Percentiles rank a stretch among this genome's conserved stretches.
Evolutionary conservation across 2,329 filamentous ascomycete genomes (phyloP).

Genomic region (Phaeomoniella chlamydospora): DNA sequence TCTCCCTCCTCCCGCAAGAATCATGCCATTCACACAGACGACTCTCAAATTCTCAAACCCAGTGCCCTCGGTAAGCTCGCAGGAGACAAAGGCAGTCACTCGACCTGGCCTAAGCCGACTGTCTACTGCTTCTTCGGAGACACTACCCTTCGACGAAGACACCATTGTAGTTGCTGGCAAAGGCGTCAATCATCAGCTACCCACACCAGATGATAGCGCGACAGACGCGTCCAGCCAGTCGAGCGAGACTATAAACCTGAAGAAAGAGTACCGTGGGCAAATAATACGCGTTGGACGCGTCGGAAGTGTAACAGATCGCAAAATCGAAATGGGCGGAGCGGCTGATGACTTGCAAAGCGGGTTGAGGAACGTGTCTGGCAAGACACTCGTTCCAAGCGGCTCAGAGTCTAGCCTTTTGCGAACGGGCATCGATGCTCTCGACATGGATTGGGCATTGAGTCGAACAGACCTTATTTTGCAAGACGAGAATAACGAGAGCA

Average conservation of each 20-base stretch:
- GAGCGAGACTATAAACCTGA: conserved; percentile 6
- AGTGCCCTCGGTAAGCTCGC: neutral
- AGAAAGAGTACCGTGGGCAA: conserved; percentile 8
- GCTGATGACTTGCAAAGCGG: conserved; percentile 11
- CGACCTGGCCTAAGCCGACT: conserved; percentile 2
- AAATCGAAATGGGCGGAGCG: conserved; percentile 11
- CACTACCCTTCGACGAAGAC: conserved; percentile 6
- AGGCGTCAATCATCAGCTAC: conserved; percentile 7
- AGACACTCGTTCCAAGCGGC: conserved; percentile 25
- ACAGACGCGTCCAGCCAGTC: conserved; percentile 13
- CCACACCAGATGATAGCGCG: conserved; percentile 14
- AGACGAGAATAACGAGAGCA: neutral
- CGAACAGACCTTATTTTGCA: conserved; percentile 4
- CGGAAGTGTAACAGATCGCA: conserved; percentile 2
- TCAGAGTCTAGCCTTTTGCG: conserved; percentile 20
- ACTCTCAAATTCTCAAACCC: conserved; percentile 8
- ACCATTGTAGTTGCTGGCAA: conserved; percentile 6
- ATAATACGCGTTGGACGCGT: conserved; percentile 9
- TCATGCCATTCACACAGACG: conserved; percentile 13
- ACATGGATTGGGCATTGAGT: conserved; percentile 16
- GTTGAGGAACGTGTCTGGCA: conserved; percentile 14
- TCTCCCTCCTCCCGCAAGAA: no score
- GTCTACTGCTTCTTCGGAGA: conserved; percentile 14
- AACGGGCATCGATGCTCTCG: conserved; percentile 25
- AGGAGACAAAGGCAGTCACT: neutral